These are phyloP conservation scores for Paramecium sexaurelia DNA, from an alignment of 73 alveolate species.

Conservation along the genomic window DNA sequence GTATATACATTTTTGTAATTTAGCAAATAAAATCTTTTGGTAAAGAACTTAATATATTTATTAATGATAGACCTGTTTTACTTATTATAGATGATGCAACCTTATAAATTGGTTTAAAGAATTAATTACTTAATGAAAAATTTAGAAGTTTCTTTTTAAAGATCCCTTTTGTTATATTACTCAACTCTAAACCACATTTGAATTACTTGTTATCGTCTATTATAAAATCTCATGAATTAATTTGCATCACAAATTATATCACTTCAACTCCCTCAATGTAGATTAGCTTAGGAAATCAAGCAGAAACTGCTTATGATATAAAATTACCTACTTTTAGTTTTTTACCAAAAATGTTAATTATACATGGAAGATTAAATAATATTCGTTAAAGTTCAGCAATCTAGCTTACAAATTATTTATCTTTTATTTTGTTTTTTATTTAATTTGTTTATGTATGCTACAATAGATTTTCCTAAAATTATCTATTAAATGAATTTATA, in stretches of 20 bases:
- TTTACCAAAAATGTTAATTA: neutral
- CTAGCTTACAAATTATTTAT: neutral
- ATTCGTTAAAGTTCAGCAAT: neutral
- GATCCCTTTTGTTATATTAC: neutral
- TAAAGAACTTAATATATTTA: neutral
- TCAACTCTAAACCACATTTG: neutral
- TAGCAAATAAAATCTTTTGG: neutral
- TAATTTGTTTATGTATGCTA: neutral
- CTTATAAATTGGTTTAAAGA: neutral
- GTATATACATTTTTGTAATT: neutral
- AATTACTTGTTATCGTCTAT: neutral
- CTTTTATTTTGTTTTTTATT: neutral
- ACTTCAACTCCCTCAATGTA: neutral
- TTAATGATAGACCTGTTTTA: slow-evolving; percentile 16
- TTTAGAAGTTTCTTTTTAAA: neutral
- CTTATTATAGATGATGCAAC: slow-evolving; percentile 10
- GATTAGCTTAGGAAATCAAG: neutral
- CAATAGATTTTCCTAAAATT: neutral
- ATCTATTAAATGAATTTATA: neutral
- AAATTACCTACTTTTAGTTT: slow-evolving; percentile 12
- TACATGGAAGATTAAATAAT: neutral
- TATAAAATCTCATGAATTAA: neutral
- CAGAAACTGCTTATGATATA: neutral
- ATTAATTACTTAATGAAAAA: neutral
- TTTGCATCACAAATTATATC: neutral